Percentiles rank a stretch among this genome's conserved stretches.
Conservation (phyloP, 1,139 yeast species). For the Candida sojae region DNA sequence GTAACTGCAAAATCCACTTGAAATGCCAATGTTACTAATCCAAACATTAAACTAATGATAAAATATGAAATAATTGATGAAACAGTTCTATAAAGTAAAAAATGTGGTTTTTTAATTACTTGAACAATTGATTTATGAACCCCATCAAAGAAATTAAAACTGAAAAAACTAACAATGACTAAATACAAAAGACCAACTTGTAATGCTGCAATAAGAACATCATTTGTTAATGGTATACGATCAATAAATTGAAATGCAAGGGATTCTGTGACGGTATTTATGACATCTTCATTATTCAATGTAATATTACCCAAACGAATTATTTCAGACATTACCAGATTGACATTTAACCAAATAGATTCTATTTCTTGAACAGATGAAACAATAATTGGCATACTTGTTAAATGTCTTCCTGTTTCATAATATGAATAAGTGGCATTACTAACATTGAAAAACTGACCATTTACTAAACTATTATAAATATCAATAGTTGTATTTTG, state of each 20-base stretch:
- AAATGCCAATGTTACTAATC: constrained; percentile 42
- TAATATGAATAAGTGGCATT: constrained; percentile 26
- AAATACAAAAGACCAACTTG: constrained; percentile 77
- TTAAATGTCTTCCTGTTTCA: constrained; percentile 44
- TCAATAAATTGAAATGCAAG: constrained; percentile 9
- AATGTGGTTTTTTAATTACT: constrained; percentile 28
- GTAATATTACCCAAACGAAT: constrained; percentile 6
- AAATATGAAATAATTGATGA: constrained; percentile 33
- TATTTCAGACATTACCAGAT: constrained; percentile 4
- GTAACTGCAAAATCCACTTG: constrained; percentile 40
- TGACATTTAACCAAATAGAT: constrained; percentile 16
- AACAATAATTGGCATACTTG: constrained; percentile 7
- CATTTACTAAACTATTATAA: constrained; percentile 24
- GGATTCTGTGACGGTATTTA: constrained; percentile 6
- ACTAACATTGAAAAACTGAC: constrained; percentile 29
- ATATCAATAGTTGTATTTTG: constrained; percentile 37
- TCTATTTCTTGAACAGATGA: constrained; percentile 17
- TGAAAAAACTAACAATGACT: constrained; percentile 63
- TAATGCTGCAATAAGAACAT: constrained; percentile 58
- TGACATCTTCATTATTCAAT: constrained; percentile 6
- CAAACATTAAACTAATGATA: constrained; percentile 36
- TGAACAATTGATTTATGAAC: constrained; percentile 49
- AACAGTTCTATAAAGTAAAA: constrained; percentile 28
- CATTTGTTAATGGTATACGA: constrained; percentile 28
- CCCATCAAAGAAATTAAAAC: constrained; percentile 57